Percentiles rank a stretch among this genome's conserved stretches.
Conservation (phyloP, 2,329 filamentous ascomycete genomes). For the Colletotrichum zoysiae region DNA sequence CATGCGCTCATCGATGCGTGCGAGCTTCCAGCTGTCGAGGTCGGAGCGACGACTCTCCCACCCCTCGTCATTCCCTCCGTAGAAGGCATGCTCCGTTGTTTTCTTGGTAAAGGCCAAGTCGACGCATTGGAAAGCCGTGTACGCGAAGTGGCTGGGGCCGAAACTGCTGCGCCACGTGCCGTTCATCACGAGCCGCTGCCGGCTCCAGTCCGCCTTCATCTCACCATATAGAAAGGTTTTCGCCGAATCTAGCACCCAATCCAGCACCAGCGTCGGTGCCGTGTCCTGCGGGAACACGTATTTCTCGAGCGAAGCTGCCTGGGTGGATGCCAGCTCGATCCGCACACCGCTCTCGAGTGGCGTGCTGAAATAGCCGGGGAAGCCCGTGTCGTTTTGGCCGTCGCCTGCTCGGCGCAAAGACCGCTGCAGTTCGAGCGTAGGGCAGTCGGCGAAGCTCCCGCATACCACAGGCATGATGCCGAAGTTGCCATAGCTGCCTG, state of each 20-base stretch:
- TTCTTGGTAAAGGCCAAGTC: background rate
- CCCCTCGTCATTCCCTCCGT: constrained; percentile 6
- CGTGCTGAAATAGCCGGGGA: constrained; percentile 28
- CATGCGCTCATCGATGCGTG: background rate
- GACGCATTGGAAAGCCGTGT: constrained; percentile 21
- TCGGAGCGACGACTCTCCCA: background rate
- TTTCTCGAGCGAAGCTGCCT: constrained; percentile 2
- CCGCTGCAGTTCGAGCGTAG: background rate
- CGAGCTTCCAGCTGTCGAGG: background rate
- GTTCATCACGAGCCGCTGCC: constrained; percentile 5
- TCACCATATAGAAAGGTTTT: constrained; percentile 1
- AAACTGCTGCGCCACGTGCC: constrained; percentile 23
- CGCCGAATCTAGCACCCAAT: constrained; percentile 11
- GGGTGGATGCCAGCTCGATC: constrained; percentile 15
- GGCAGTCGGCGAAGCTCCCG: background rate
- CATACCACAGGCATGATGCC: constrained; percentile 29
- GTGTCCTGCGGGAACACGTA: constrained; percentile 15
- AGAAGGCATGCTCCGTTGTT: constrained; percentile 7
- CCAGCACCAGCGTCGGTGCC: constrained; percentile 4
- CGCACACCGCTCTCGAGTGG: background rate
- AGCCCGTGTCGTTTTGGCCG: constrained; percentile 9
- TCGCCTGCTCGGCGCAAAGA: constrained; percentile 2
- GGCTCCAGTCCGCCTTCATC: constrained; percentile 16
- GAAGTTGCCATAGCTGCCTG: constrained; percentile 28
- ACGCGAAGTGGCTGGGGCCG: background rate